Evolutionary conservation across 192 early-diverging fungal genomes (phyloP).

Genomic region (Phycomyces blakesleeanus): DNA sequence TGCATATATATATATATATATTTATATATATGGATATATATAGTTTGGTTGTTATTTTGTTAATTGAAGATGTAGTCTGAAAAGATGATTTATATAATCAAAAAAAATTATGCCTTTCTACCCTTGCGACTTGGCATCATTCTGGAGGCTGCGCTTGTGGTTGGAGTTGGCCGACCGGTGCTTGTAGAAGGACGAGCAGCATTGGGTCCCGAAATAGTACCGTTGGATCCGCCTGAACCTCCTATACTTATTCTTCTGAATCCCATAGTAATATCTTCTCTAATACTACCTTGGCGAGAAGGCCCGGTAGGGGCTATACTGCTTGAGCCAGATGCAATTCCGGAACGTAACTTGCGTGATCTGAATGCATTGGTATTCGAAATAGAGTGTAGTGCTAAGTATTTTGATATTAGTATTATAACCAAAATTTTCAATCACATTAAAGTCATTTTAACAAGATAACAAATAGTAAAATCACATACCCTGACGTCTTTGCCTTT

Average conservation of each 20-base stretch:
- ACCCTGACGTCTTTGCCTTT: conserved; percentile 54
- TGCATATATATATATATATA: no score
- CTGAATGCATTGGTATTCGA: neutral
- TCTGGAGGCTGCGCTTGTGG: neutral
- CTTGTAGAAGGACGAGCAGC: neutral
- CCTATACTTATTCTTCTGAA: neutral
- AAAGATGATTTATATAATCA: no score
- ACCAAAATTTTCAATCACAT: no score
- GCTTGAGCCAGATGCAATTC: neutral
- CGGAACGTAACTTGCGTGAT: neutral
- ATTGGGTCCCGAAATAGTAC: neutral
- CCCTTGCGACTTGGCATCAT: neutral
- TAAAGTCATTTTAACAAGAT: no score
- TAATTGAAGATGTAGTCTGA: no score
- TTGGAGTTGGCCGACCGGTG: neutral
- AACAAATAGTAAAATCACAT: neutral
- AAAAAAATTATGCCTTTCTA: neutral
- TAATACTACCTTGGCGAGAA: neutral
- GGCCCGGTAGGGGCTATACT: neutral
- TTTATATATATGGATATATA: no score
- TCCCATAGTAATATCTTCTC: neutral
- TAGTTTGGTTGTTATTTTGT: no score
- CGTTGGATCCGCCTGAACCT: neutral
- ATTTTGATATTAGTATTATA: neutral
- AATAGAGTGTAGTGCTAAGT: neutral